Conservation (phyloP, 2,329 filamentous ascomycete species). For the Stylonectria norvegica region DNA sequence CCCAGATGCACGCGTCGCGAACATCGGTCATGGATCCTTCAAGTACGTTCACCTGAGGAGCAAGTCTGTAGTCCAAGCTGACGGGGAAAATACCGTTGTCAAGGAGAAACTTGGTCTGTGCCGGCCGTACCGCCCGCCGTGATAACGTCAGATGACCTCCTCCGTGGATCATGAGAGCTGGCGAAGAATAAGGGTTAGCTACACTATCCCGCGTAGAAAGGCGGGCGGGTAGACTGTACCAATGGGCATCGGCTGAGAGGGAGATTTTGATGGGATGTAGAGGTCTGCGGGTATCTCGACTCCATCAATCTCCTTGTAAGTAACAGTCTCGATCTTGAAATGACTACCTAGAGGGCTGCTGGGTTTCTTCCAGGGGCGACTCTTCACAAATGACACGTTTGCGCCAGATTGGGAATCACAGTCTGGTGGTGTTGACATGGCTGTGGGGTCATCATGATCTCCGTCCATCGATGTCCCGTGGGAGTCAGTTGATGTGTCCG, state of each 20-base stretch:
- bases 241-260: slow-evolving; percentile 8
- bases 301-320: slow-evolving; percentile 14
- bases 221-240: slow-evolving; percentile 1
- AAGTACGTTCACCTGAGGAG: slow-evolving; percentile 9
- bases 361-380: slow-evolving; percentile 6
- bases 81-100: slow-evolving; percentile 10
- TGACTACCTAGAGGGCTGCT: slow-evolving; percentile 3
- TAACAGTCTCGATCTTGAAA: slow-evolving; percentile 13
- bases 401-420: slow-evolving; percentile 1
- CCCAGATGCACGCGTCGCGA: slow-evolving; percentile 11
- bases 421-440: slow-evolving; percentile 9
- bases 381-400: slow-evolving; percentile 5
- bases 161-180: slow-evolving; percentile 15
- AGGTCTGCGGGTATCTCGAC: slow-evolving; percentile 14
- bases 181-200: background rate
- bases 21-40: slow-evolving; percentile 11
- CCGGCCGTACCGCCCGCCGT: slow-evolving; percentile 7
- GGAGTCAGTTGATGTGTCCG: slow-evolving; percentile 1
- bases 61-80: slow-evolving; percentile 10
- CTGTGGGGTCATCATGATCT: slow-evolving; percentile 7
- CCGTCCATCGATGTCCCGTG: slow-evolving; percentile 1
- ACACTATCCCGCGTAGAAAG: background rate
- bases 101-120: slow-evolving; percentile 8
- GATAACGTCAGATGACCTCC: slow-evolving; percentile 13
- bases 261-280: slow-evolving; percentile 10